Evolutionary conservation across 2,329 filamentous ascomycete genomes (phyloP).

Genomic region (Podosphaera aphanis): DNA sequence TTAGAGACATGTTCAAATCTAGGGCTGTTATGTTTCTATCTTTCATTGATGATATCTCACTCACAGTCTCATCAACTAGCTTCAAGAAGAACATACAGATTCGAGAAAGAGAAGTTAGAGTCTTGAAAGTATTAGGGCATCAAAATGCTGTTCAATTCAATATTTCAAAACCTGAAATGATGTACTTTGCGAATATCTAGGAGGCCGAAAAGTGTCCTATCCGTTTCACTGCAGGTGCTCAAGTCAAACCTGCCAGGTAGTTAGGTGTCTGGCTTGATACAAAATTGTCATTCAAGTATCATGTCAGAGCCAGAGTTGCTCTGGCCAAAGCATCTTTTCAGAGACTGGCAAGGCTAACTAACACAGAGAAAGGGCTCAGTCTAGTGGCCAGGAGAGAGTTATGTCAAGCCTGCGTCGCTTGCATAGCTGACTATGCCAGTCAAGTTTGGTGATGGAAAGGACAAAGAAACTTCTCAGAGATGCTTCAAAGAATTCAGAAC

Average conservation of each 20-base stretch:
- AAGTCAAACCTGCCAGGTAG: neutral
- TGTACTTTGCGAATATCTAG: neutral
- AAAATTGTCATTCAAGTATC: neutral
- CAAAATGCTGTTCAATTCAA: neutral
- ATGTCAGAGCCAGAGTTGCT: neutral
- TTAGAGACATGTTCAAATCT: neutral
- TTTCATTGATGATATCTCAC: neutral
- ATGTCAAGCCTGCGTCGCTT: neutral
- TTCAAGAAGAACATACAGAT: conserved; percentile 1
- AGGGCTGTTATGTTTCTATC: neutral
- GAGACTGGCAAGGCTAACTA: neutral
- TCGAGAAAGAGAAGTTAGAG: neutral
- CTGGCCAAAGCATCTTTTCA: neutral
- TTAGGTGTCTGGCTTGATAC: neutral
- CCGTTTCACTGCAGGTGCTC: neutral
- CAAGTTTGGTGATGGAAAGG: neutral
- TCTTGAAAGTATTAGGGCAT: neutral
- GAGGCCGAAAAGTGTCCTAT: neutral
- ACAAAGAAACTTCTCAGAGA: neutral
- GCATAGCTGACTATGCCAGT: neutral
- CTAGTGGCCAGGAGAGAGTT: neutral
- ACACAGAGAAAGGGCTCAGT: neutral
- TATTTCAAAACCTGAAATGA: neutral
- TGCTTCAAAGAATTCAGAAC: neutral
- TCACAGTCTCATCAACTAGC: neutral